These are phyloP conservation scores for Daldinia childiae DNA, from an alignment of 495 filamentous ascomycete genomes.

Conservation along the genomic window DNA sequence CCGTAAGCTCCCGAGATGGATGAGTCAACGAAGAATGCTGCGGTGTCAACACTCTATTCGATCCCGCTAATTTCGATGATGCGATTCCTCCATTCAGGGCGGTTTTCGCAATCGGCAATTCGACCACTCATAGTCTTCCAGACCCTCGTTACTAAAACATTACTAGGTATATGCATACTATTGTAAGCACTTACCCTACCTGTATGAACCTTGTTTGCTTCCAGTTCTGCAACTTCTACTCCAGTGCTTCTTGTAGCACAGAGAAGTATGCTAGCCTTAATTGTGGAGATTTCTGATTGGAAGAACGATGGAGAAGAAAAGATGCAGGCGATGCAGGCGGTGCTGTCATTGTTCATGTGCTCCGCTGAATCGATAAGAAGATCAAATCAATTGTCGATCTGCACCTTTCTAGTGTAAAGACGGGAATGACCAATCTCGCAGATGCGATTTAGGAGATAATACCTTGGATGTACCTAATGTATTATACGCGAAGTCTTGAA, in stretches of 20 bases:
- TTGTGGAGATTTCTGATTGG: conserved; percentile 30
- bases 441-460: background rate
- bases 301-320: background rate
- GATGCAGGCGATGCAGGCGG: conserved; percentile 1
- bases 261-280: conserved; percentile 31
- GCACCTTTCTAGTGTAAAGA: background rate
- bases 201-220: background rate
- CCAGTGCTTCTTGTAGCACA: background rate
- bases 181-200: conserved; percentile 1
- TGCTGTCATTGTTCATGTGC: conserved; percentile 18
- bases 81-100: conserved; percentile 28
- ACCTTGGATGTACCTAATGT: too few species aligned
- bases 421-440: background rate
- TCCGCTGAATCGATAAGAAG: too few species aligned
- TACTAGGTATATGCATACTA: background rate
- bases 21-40: conserved; percentile 40
- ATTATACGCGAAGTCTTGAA: background rate
- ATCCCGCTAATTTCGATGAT: conserved; percentile 16
- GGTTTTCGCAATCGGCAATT: conserved; percentile 9
- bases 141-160: conserved; percentile 12
- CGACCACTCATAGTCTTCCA: conserved; percentile 15
- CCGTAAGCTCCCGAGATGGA: conserved; percentile 25
- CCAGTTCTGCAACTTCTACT: background rate
- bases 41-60: conserved; percentile 40
- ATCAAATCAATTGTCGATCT: too few species aligned